Evolutionary conservation across 768 basidiomycete genomes (phyloP).

Genomic region (Kwoniella dejecticola): DNA sequence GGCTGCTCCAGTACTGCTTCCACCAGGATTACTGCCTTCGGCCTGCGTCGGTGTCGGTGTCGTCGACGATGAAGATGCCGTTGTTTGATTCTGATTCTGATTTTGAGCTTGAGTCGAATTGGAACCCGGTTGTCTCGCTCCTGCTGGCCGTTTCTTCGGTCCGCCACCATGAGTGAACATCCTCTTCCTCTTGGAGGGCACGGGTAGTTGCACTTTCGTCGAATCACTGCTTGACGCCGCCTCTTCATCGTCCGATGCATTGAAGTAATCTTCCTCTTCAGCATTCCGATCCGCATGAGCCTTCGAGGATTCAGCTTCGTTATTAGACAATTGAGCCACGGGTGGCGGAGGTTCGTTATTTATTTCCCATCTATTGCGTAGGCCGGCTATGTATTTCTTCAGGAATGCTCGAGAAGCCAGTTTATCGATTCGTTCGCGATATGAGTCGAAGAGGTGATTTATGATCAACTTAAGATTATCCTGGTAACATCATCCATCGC

Average conservation of each 20-base stretch:
- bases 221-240: neutral
- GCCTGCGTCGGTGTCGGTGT: neutral
- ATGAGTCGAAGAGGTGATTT: constrained; percentile 75
- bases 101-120: neutral
- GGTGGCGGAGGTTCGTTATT: constrained; percentile 68
- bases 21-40: no score
- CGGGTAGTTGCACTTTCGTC: constrained; percentile 17
- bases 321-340: constrained; percentile 5
- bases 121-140: constrained; percentile 57
- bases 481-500: constrained; percentile 58
- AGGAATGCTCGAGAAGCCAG: constrained; percentile 71
- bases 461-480: constrained; percentile 87
- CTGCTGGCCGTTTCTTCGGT: constrained; percentile 50
- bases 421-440: constrained; percentile 67
- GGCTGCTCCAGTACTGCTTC: constrained; percentile 8
- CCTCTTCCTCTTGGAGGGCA: constrained; percentile 48
- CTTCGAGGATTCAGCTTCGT: constrained; percentile 33
- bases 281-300: constrained; percentile 59
- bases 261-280: constrained; percentile 88
- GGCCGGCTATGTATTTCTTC: constrained; percentile 55
- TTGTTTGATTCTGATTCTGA: no score
- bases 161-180: constrained; percentile 58
- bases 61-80: neutral
- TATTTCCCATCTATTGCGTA: constrained; percentile 71
- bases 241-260: constrained; percentile 76